Evolutionary conservation across 129 eudicot species (phyloP), one percentile per base, ranked within the genome.

Genomic region (Flaveria linearis): DNA sequence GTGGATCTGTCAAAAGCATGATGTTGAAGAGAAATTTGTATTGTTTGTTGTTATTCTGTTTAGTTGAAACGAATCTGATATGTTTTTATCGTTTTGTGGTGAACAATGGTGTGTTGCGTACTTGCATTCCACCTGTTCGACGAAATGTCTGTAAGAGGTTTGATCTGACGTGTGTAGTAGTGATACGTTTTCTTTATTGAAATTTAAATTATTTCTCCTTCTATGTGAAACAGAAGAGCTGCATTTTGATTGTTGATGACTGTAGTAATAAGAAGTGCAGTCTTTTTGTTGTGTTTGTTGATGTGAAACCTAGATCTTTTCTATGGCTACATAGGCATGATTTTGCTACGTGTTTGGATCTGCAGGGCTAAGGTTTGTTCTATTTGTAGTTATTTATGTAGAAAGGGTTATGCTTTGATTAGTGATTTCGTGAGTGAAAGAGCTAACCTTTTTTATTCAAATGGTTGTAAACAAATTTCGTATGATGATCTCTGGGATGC

Each of bases 41-140:
- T 18, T 26, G 10, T 36, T 36, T 55, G 56, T 12, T 55, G 9
- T 23, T 42, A 15, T n/a, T n/a, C 46, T 14, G 22, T 39, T 57
- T 15, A 3, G 14, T 53, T 55, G 13, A 42, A 74, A 39, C 55
- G 47, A 69, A 17, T 14, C 4, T 45, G 23, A 39, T 15, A 17
- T 25, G 36, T 51, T 76, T 9, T 10, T 1, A 18, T 77, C 6
- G 23, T 41, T 51, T 52, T 47, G 14, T 41, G 8, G n/a, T 16
- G 14, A 51, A 11, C 22, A 9, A 13, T 25, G 23, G 3, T 42
- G 61, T 56, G 20, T 26, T 78, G 30, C 42, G 30, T 57, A 45
- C 9, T 43, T 69, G 81, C 81, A 75, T 28, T 23, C 69, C 69
- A 69, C 14, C 70, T 78, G 76, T 69, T 78, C 43, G 76, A 78